Conservation (phyloP, 1,284 basidiomycete genomes). For the Irpex sp. region DNA sequence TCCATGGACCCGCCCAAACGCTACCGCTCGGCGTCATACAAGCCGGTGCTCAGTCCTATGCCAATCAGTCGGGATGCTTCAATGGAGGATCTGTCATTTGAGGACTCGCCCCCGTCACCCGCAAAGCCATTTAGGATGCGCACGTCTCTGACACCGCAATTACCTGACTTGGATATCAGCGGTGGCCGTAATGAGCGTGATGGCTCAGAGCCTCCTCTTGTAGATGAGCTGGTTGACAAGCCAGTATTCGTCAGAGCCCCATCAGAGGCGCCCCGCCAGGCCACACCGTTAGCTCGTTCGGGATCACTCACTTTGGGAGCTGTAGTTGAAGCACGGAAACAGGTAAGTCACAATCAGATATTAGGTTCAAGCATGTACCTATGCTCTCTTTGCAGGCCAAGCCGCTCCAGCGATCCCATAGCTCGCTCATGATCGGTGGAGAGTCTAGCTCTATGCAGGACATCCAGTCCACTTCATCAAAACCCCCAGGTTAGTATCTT, state of each 20-base stretch:
- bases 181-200: slow-evolving; percentile 36
- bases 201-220: slow-evolving; percentile 64
- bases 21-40: slow-evolving; percentile 5
- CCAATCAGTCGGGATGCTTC: slow-evolving; percentile 27
- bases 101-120: slow-evolving; percentile 24
- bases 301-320: slow-evolving; percentile 54
- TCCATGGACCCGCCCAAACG: slow-evolving; percentile 26
- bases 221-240: slow-evolving; percentile 53
- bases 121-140: slow-evolving; percentile 55
- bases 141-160: slow-evolving; percentile 65
- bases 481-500: not conserved
- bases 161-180: slow-evolving; percentile 50
- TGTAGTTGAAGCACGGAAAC: slow-evolving; percentile 51
- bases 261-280: slow-evolving; percentile 27
- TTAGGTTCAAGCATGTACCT: not conserved
- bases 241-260: slow-evolving; percentile 70
- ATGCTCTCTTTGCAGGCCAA: slow-evolving; percentile 4
- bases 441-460: slow-evolving; percentile 5
- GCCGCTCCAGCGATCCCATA: slow-evolving; percentile 9
- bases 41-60: slow-evolving; percentile 12
- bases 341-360: slow-evolving; percentile 6
- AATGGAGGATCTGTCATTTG: slow-evolving; percentile 34
- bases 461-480: not conserved
- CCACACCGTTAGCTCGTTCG: slow-evolving; percentile 11
- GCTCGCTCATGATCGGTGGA: slow-evolving; percentile 8